Percentiles rank a stretch among this genome's conserved stretches.
Conservation (phyloP, 306 rosid genomes). For the Vicia sativa region DNA sequence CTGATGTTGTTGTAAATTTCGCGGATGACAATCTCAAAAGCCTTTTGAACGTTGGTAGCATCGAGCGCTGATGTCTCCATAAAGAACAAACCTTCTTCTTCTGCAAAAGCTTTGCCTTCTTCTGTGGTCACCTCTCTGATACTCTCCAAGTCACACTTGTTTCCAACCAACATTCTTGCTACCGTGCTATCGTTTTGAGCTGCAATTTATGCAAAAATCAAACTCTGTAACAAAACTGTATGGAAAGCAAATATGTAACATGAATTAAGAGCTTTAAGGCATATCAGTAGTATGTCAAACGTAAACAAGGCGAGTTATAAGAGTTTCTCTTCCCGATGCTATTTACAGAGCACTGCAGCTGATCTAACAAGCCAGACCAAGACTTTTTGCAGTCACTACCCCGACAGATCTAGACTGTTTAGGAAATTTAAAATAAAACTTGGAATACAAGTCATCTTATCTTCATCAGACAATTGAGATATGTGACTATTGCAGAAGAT, state of each 20-base stretch:
- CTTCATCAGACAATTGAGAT: neutral
- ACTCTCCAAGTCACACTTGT: constrained; percentile 88
- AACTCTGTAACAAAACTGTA: neutral
- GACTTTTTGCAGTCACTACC: neutral
- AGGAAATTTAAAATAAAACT: neutral
- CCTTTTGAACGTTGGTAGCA: constrained; percentile 75
- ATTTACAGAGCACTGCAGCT: neutral
- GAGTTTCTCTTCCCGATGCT: neutral
- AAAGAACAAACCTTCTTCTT: constrained; percentile 83
- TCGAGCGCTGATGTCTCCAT: constrained; percentile 97
- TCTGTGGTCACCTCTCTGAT: constrained; percentile 78
- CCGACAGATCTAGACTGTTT: neutral
- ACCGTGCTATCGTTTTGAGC: constrained; percentile 81
- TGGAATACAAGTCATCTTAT: neutral
- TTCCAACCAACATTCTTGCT: constrained; percentile 90
- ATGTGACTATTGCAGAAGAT: neutral
- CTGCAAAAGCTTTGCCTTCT: constrained; percentile 82
- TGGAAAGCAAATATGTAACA: neutral
- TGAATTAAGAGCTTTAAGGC: neutral
- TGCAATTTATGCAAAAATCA: constrained; percentile 47
- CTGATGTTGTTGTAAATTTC: constrained; percentile 83
- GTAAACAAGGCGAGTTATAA: too few relatives aligned
- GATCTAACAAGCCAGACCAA: neutral
- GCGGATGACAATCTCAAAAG: constrained; percentile 77
- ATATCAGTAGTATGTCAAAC: too few relatives aligned